A percentile compares a stretch with the other conserved stretches of the same genome.
Conservation (phyloP, 163 green algal genomes). For the Scenedesmus sp. region DNA sequence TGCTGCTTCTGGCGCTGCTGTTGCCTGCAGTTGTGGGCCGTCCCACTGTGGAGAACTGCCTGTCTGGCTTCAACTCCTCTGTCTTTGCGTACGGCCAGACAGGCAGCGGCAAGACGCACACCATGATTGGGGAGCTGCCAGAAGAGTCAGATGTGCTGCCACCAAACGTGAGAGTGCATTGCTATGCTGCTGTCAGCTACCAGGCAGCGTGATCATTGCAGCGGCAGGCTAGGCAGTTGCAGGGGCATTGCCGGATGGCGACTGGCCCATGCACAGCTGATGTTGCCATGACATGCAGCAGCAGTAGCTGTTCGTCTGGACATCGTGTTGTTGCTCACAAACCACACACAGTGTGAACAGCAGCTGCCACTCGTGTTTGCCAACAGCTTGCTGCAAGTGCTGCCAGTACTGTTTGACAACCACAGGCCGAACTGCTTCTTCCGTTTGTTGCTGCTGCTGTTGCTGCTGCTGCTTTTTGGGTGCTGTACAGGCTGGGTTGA, state of each 20-base stretch:
- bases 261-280: background rate
- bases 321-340: too few relatives aligned
- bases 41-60: conserved; percentile 46
- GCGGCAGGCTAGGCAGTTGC: background rate
- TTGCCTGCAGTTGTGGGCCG: conserved; percentile 44
- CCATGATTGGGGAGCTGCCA: conserved; percentile 71
- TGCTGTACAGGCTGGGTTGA: conserved; percentile 31
- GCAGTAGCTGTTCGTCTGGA: background rate
- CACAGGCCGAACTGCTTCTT: background rate
- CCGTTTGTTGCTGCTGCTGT: background rate
- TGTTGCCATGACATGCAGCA: background rate
- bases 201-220: background rate
- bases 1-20: background rate
- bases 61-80: conserved; percentile 76
- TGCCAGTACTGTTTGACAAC: background rate
- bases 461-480: background rate
- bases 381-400: background rate
- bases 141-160: background rate
- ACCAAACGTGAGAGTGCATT: conserved; percentile 21
- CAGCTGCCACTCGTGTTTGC: background rate
- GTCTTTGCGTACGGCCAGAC: conserved; percentile 91
- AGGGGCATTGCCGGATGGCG: background rate
- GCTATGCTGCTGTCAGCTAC: background rate
- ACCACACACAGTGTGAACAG: background rate
- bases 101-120: conserved; percentile 86